These are phyloP conservation scores for Malus hybrid DNA, from an alignment of 331 rosid genomes.

Conservation along the genomic window DNA sequence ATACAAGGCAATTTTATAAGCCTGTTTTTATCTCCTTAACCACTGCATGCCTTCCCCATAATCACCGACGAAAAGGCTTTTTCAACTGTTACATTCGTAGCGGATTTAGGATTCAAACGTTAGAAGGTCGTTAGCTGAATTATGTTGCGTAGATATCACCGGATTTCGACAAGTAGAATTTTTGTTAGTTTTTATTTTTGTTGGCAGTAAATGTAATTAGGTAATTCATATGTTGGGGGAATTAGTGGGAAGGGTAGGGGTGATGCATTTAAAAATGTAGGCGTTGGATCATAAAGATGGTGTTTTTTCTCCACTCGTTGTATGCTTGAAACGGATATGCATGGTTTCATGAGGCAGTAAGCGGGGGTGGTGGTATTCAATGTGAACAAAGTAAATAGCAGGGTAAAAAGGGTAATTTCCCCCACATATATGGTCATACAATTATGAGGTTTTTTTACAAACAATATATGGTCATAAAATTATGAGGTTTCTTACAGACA, in stretches of 20 bases:
- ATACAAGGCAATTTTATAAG: conserved; percentile 7
- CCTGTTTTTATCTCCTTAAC: neutral
- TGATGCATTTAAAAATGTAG: too few species aligned
- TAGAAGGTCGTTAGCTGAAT: rapidly evolving
- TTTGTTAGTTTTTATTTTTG: too few species aligned
- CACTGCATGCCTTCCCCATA: conserved; percentile 1
- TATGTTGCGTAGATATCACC: rapidly evolving
- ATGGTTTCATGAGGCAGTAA: neutral
- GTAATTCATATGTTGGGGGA: neutral
- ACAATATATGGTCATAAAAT: too few species aligned
- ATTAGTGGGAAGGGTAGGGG: neutral
- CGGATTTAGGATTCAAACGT: too few species aligned
- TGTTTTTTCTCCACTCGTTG: neutral
- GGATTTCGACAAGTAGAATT: too few species aligned
- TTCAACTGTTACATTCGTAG: neutral
- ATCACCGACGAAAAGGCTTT: neutral
- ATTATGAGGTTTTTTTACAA: neutral
- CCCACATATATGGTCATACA: neutral
- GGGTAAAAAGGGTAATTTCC: neutral
- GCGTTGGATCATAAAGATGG: conserved; percentile 13
- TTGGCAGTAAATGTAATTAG: neutral
- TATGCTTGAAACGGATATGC: neutral
- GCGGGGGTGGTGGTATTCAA: neutral
- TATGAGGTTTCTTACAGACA: neutral
- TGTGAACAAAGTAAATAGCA: neutral